Conservation (phyloP, 2,329 filamentous ascomycete genomes). For the Fusarium sp. region DNA sequence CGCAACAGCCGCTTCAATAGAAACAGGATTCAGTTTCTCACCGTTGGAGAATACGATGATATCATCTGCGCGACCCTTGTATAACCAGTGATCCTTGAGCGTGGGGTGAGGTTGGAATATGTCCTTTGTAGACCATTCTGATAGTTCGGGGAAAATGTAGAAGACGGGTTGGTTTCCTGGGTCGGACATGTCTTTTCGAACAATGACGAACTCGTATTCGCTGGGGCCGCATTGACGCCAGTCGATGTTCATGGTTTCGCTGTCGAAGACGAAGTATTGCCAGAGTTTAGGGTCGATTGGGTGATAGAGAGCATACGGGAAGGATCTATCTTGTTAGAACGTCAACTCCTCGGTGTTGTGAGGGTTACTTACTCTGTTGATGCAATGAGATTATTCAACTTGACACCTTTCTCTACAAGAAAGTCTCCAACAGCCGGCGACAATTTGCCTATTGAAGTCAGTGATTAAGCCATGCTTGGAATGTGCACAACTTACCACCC, state of each 20-base stretch:
- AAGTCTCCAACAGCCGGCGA: background rate
- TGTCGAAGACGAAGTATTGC: constrained; percentile 6
- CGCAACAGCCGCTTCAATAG: background rate
- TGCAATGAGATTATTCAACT: background rate
- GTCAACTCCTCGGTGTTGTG: too few species aligned
- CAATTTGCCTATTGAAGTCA: background rate
- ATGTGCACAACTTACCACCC: background rate
- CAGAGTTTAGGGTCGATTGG: background rate
- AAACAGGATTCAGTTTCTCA: constrained; percentile 6
- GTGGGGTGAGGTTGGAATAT: constrained; percentile 5
- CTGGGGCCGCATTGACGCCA: background rate
- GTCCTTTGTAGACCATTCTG: constrained; percentile 7
- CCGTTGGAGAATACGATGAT: constrained; percentile 2
- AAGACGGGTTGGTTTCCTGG: background rate
- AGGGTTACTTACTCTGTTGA: constrained; percentile 9
- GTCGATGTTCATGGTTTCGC: background rate
- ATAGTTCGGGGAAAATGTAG: constrained; percentile 10
- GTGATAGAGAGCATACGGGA: background rate
- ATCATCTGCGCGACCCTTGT: constrained; percentile 12
- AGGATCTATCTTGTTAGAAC: background rate
- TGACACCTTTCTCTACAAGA: background rate
- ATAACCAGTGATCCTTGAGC: background rate
- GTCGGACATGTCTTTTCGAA: background rate
- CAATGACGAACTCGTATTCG: background rate
- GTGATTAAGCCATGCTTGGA: fast-evolving